phyloP scores from a whole-genome alignment of 148 eudicot species.

The Limonium bicolor region DNA sequence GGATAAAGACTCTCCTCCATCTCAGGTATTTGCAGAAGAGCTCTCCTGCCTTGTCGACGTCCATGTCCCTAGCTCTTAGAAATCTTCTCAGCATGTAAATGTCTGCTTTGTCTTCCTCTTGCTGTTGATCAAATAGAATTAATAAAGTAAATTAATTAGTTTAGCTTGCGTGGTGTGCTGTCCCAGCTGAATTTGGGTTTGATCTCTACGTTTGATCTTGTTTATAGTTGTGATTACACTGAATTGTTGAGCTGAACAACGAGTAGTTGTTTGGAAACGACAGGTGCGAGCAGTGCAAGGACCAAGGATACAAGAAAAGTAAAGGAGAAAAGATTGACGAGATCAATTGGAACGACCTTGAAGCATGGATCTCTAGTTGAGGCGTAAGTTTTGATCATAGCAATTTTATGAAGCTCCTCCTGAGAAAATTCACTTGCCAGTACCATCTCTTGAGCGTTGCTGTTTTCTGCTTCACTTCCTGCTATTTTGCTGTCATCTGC shows the following conservation, averaged over 20 bases:
- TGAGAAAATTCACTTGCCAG: too few species aligned
- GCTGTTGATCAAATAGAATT: not conserved
- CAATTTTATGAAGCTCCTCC: not conserved
- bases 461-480: too few species aligned
- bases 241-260: too few species aligned
- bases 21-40: constrained; percentile 41
- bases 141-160: not conserved
- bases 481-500: too few species aligned
- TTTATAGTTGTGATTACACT: too few species aligned
- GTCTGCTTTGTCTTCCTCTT: constrained; percentile 15
- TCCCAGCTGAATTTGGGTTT: too few species aligned
- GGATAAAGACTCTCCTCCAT: constrained; percentile 52
- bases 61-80: constrained; percentile 58
- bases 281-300: not conserved
- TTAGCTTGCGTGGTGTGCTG: too few species aligned
- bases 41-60: constrained; percentile 52
- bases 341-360: not conserved
- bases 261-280: not conserved
- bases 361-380: not conserved
- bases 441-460: too few species aligned
- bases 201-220: too few species aligned
- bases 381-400: not conserved
- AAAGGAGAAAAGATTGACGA: not conserved
- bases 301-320: not conserved
- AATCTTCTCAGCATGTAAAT: constrained; percentile 56